A percentile compares a stretch with the other conserved stretches of the same genome.
Conservation (phyloP, 305 asterid genomes). For the Plantago lanceolata region DNA sequence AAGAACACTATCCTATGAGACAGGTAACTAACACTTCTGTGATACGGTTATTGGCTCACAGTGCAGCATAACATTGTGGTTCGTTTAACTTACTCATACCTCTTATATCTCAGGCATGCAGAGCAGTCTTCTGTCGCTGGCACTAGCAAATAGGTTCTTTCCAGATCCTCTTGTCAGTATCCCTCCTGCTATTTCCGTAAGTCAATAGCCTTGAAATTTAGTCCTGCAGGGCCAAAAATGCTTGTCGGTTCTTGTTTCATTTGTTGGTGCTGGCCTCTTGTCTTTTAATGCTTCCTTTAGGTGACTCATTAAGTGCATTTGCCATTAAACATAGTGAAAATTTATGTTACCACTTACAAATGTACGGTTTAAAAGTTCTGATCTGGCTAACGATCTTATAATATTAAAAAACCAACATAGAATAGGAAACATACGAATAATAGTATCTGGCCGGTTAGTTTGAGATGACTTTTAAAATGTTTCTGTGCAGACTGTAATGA, state of each 20-base stretch:
- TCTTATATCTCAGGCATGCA: conserved; percentile 69
- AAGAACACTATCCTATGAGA: conserved; percentile 87
- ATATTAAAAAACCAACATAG: background rate
- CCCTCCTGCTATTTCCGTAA: conserved; percentile 93
- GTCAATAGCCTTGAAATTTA: conserved; percentile 14
- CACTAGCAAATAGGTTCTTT: conserved; percentile 82
- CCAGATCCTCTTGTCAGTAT: conserved; percentile 88
- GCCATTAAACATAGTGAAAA: too few species aligned
- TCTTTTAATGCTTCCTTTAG: too few species aligned
- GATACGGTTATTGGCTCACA: background rate
- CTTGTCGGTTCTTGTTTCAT: too few species aligned
- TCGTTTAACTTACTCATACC: conserved; percentile 10
- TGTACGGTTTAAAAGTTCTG: too few species aligned
- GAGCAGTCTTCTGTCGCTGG: conserved; percentile 94
- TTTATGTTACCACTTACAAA: too few species aligned
- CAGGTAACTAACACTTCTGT: conserved; percentile 42
- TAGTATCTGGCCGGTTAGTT: conserved; percentile 12
- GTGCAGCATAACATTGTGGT: conserved; percentile 15
- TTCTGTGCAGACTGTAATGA: conserved; percentile 68
- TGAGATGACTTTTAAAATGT: background rate
- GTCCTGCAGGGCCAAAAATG: too few species aligned
- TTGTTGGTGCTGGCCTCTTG: too few species aligned
- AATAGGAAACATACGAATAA: background rate
- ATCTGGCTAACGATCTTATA: too few species aligned
- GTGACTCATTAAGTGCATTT: too few species aligned